Evolutionary conservation across 805 yeast genomes (phyloP).

Genomic region (Torulaspora maleeae): DNA sequence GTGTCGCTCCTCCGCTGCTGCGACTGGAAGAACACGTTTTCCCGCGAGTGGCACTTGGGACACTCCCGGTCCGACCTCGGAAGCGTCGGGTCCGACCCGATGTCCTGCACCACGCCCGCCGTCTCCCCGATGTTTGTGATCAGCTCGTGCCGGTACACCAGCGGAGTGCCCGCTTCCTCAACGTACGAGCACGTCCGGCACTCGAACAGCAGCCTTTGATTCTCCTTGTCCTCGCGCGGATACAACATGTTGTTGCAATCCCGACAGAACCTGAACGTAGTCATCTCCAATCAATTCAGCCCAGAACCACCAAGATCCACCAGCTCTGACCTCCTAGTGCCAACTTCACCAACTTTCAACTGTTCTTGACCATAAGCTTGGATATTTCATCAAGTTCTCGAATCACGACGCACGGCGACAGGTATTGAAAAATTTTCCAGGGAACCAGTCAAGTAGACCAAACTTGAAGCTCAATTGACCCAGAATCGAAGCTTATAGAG

Average conservation of each 20-base stretch:
- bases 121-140: conserved; percentile 88
- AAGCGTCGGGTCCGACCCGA: conserved; percentile 95
- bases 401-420: neutral
- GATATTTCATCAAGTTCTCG: neutral
- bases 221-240: conserved; percentile 89
- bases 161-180: conserved; percentile 82
- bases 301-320: neutral
- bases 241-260: conserved; percentile 97
- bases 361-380: neutral
- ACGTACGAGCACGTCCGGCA: conserved; percentile 94
- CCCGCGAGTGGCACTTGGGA: conserved; percentile 80
- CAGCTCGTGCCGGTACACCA: conserved; percentile 88
- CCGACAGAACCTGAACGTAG: conserved; percentile 92
- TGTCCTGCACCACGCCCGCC: conserved; percentile 94
- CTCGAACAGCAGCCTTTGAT: conserved; percentile 66
- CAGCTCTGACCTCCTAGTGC: neutral
- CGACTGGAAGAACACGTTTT: conserved; percentile 93
- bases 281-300: conserved; percentile 43
- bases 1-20: conserved; percentile 95
- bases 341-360: neutral
- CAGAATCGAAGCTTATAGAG: neutral
- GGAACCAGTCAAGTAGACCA: neutral
- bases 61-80: conserved; percentile 94
- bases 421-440: conserved; percentile 12
- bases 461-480: neutral